Base-by-base conservation (phyloP, 495 filamentous ascomycete species). In the Xylaria nigripes region DNA sequence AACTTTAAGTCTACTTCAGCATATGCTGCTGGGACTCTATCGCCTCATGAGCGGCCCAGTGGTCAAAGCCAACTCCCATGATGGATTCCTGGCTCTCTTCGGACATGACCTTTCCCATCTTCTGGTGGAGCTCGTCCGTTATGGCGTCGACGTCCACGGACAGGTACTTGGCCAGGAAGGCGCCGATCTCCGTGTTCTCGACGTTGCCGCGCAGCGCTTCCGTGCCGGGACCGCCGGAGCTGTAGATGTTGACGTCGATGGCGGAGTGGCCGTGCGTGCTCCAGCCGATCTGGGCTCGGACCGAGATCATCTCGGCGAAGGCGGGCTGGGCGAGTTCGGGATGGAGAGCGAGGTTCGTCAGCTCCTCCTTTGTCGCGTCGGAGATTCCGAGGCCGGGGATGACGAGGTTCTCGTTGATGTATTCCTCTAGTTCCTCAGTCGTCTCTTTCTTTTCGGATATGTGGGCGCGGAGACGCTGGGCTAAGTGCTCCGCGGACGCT, bases 161-260 rank as follows among this genome's bases (percentile, higher is more conserved):
- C 1, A 98, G 78, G 62, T 92, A 98, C 10, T 82, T 73, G 16
- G 79, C 71, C 19, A 98, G 70, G 68, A 95, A 97, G 27, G 75
- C 68, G 13, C 93, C 93, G 3, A 98, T 76, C 12, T 97, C 88
- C 3, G 87, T 98, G 65, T 98, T 98, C 74, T 98, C 93, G 54
- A 92, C 83, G 66, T 96, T 96, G 4, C 93, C 93, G 1, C 77
- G 62, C 16, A 97, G 68, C 23, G 60, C 60, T 2, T 77, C 74
- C 0, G 76, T 63, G 4, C 64, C 73, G 1, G 65, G 64, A 3
- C 78, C 79, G 18, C 68, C 68, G 0, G 84, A 86, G 53, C 85
- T 82, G 66, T 95, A 96, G 59, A 95, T 86, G 66, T 96, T 95
- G 47, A 96, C 90, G 66, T 96, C 90, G 12, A 89, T 89, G 38